Evolutionary conservation across 345 rosid species (phyloP), one percentile per base, ranked within the genome.

Genomic region (Populus deltoides): DNA sequence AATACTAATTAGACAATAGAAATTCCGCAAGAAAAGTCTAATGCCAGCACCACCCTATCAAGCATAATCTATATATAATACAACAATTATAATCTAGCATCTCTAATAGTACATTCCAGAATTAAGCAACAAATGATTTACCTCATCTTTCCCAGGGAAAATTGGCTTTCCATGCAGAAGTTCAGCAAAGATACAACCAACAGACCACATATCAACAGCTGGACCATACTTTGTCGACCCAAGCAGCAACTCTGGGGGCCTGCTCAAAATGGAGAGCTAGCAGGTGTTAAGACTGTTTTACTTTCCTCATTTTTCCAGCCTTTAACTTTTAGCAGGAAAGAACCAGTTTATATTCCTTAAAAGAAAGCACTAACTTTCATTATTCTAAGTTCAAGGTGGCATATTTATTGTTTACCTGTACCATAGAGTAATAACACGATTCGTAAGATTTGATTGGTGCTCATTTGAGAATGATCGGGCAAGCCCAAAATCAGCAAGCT

Each of bases 131-230:
- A 43, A 43, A 43, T 10, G 47, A 43, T 43, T 80, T 68, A 88
- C 97, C 97, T 92, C 99, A 86, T 93, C 92, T 84, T 92, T 91
- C 72, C 99, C 97, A 17, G 99, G 98, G 68, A 95, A 87, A 65
- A 93, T 93, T 41, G 98, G 98, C 78, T 95, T 93, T 70, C 97
- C 98, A 59, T 90, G 90, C 76, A 95, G 79, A 69, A 95, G 93
- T 84, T 95, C 99, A 22, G 99, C 99, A 89, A 95, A 90, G 72
- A 95, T 92, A 74, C 99, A 95, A 73, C 98, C 98, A 71, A 93
- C 99, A 7, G 99, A 93, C 98, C 98, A 93, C 93, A 93, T 93
- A 79, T 93, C 98, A 82, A 93, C 96, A 47, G 98, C 96, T 73
- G 99, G 98, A 72, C 98, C 96, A 77, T 95, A 95, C 80, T 92